These are phyloP conservation scores for Leccinum broughii DNA, from an alignment of 768 basidiomycete species.

Conservation along the genomic window DNA sequence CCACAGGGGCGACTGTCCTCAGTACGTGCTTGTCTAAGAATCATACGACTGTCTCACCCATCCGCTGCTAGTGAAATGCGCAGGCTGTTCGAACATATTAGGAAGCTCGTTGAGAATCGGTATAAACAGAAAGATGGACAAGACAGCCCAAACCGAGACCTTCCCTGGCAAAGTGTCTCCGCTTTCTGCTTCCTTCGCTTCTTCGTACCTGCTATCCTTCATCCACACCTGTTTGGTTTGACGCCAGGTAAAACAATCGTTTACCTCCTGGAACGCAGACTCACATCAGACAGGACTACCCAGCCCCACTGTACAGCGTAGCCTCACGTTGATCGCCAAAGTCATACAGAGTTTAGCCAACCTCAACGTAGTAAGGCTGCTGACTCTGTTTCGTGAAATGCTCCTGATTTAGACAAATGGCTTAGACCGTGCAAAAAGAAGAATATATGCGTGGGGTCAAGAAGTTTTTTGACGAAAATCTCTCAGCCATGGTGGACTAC, in stretches of 20 bases:
- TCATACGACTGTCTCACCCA: constrained; percentile 6
- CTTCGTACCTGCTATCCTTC: constrained; percentile 87
- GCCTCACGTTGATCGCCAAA: constrained; percentile 82
- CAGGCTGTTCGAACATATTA: constrained; percentile 64
- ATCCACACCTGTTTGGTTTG: constrained; percentile 82
- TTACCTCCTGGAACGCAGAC: neutral
- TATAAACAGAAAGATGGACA: constrained; percentile 45
- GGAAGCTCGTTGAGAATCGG: constrained; percentile 68
- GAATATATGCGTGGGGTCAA: constrained; percentile 80
- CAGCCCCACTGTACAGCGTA: constrained; percentile 66
- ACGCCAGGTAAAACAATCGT: constrained; percentile 54
- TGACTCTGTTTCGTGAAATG: neutral
- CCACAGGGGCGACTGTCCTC: constrained; percentile 69
- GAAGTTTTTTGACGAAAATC: constrained; percentile 65
- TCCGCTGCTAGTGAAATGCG: constrained; percentile 62
- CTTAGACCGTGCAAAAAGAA: constrained; percentile 68
- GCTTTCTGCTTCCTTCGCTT: constrained; percentile 90
- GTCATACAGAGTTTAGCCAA: constrained; percentile 90
- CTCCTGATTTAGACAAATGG: constrained; percentile 6
- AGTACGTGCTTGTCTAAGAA: constrained; percentile 45
- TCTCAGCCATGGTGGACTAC: constrained; percentile 78
- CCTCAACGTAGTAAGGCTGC: constrained; percentile 61
- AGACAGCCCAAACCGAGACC: constrained; percentile 48
- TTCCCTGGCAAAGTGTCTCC: constrained; percentile 82
- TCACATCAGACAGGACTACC: constrained; percentile 58